Evolutionary conservation across 1,284 basidiomycete genomes (phyloP).

Genomic region (Melampsora medusae): DNA sequence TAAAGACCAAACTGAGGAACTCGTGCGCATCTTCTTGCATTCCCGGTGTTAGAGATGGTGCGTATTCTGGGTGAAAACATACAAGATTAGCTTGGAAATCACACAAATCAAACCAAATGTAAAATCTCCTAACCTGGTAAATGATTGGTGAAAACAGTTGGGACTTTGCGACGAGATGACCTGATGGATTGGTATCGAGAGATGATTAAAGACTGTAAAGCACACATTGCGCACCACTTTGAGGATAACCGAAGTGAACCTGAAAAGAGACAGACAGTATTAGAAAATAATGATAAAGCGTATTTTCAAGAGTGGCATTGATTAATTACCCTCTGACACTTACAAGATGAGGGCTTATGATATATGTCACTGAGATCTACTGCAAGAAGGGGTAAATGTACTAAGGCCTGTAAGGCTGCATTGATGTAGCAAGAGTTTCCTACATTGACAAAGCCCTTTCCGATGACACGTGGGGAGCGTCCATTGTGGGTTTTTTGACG

Average conservation of each 20-base stretch:
- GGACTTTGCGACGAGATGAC: not conserved
- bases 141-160: not conserved
- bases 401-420: constrained; percentile 50
- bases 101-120: not conserved
- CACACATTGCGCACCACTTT: constrained; percentile 8
- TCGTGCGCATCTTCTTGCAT: constrained; percentile 4
- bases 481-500: no score
- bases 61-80: not conserved
- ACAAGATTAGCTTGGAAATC: not conserved
- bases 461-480: not conserved
- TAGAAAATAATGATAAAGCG: not conserved
- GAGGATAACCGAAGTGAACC: not conserved
- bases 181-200: not conserved
- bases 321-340: not conserved
- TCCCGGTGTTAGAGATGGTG: not conserved
- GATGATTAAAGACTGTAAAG: not conserved
- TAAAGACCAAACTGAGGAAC: not conserved
- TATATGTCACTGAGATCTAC: not conserved
- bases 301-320: not conserved
- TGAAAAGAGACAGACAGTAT: not conserved
- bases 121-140: not conserved
- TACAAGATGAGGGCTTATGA: not conserved
- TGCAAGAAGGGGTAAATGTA: constrained; percentile 6
- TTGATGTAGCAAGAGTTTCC: constrained; percentile 56
- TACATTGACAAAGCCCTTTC: constrained; percentile 51